Conservation (phyloP, 352 stramenopile genomes). For the Pythium aphanidermatum region DNA sequence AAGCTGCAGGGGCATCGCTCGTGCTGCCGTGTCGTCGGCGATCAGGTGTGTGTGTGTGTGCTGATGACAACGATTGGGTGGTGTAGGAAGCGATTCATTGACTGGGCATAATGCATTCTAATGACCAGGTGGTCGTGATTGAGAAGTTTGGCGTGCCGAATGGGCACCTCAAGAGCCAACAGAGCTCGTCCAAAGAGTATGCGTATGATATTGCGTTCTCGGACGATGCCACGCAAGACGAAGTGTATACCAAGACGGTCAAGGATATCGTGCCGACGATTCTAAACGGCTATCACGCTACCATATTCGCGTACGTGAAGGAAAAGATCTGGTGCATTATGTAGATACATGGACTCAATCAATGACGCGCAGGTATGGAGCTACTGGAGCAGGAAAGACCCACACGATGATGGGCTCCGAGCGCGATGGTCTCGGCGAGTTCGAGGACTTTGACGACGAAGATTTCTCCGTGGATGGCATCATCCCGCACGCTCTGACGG, state of each 20-base stretch:
- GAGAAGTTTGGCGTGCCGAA: constrained; percentile 44
- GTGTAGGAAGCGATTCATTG: not conserved
- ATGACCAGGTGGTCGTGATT: constrained; percentile 62
- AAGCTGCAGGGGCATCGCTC: constrained; percentile 37
- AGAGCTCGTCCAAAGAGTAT: constrained; percentile 50
- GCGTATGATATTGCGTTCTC: constrained; percentile 54
- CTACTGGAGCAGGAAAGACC: constrained; percentile 60
- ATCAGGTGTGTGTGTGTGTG: constrained; percentile 51
- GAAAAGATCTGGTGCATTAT: too few species aligned
- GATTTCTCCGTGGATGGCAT: constrained; percentile 63
- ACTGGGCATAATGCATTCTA: too few species aligned
- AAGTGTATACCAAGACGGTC: constrained; percentile 53
- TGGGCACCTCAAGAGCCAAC: constrained; percentile 45
- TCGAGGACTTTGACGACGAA: constrained; percentile 37
- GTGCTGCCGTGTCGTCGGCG: constrained; percentile 46
- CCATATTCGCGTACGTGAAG: constrained; percentile 57
- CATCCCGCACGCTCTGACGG: constrained; percentile 61
- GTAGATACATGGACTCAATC: not conserved
- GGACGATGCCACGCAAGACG: constrained; percentile 38
- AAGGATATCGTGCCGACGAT: constrained; percentile 57
- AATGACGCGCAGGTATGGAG: constrained; percentile 33
- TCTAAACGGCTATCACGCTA: constrained; percentile 76
- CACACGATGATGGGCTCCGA: constrained; percentile 71
- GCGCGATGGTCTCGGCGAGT: constrained; percentile 40
- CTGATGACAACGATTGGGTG: not conserved